Evolutionary conservation across 2,329 filamentous ascomycete genomes (phyloP).

Genomic region (Fusarium redolens): DNA sequence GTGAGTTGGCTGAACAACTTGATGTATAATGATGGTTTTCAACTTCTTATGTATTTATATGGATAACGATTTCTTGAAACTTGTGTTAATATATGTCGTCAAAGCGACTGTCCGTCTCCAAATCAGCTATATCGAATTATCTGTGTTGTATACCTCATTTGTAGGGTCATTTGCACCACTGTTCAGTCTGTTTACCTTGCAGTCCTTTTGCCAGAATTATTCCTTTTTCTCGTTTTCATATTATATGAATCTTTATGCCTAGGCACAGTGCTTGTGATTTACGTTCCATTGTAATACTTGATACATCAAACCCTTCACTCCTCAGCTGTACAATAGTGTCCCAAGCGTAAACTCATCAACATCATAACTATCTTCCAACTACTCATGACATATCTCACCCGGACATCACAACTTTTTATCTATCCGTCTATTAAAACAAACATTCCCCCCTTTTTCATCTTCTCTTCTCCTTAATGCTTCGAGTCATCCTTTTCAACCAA

Average conservation of each 20-base stretch:
- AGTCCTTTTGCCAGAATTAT: too few relatives aligned
- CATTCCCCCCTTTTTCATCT: not conserved
- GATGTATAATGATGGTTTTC: not conserved
- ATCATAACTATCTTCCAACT: not conserved
- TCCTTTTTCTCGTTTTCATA: not conserved
- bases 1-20: slow-evolving; percentile 50
- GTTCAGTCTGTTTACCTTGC: not conserved
- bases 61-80: not conserved
- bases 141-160: not conserved
- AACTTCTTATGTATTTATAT: not conserved
- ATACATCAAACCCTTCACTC: not conserved
- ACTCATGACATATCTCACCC: slow-evolving; percentile 25
- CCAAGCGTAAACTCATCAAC: not conserved
- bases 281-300: not conserved
- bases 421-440: slow-evolving; percentile 43
- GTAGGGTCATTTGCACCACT: not conserved
- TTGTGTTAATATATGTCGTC: not conserved
- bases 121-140: not conserved
- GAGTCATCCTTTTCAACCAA: slow-evolving; percentile 78
- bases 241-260: accelerated
- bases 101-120: not conserved
- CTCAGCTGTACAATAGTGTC: not conserved
- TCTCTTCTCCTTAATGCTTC: slow-evolving; percentile 36
- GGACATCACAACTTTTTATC: slow-evolving; percentile 36
- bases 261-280: not conserved